Evolutionary conservation across 108 stramenopile genomes (phyloP).

Genomic region (Heterococcus sp.): DNA sequence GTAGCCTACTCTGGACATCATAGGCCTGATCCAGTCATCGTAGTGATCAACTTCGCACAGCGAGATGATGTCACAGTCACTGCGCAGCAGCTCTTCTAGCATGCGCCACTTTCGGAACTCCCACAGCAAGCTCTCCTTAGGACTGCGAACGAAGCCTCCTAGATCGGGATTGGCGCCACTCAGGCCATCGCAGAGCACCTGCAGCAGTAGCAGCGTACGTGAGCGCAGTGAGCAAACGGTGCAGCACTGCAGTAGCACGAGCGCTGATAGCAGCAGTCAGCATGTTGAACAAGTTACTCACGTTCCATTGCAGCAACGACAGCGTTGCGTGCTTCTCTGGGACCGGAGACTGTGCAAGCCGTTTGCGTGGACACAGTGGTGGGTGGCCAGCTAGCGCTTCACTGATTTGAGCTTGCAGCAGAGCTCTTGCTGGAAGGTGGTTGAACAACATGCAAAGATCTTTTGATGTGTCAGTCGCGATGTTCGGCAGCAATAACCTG

Average conservation of each 20-base stretch:
- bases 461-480: no score
- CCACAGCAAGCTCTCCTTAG: constrained; percentile 33
- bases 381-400: no score
- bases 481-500: no score
- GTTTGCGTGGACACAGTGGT: no score
- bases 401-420: no score
- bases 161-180: constrained; percentile 18
- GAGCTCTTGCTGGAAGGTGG: no score
- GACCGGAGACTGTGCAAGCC: background rate
- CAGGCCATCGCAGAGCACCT: constrained; percentile 34
- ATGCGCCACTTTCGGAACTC: constrained; percentile 26
- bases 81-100: constrained; percentile 28
- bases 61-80: constrained; percentile 26
- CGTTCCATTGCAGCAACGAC: constrained; percentile 29
- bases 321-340: background rate
- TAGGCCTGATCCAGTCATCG: constrained; percentile 40
- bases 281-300: background rate
- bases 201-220: background rate
- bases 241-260: background rate
- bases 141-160: constrained; percentile 27
- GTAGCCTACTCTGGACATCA: constrained; percentile 22
- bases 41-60: constrained; percentile 40
- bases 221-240: background rate
- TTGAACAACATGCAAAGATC: no score
- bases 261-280: background rate